Conservation (phyloP, 768 basidiomycete genomes). For the Lentinula aciculospora region DNA sequence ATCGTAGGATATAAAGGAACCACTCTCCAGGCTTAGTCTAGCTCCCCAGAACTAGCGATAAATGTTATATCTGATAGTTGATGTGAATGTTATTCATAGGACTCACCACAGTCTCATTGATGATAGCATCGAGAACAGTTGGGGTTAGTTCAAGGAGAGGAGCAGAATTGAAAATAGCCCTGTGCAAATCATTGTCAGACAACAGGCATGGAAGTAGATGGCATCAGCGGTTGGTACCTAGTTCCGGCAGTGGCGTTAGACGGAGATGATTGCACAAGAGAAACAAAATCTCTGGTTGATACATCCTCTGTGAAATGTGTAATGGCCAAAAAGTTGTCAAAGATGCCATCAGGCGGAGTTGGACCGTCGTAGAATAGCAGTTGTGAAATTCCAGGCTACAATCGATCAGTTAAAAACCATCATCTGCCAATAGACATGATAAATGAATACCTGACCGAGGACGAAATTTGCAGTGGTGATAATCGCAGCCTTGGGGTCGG, state of each 20-base stretch:
- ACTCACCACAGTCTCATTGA: slow-evolving; percentile 24
- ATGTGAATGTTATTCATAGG: background rate
- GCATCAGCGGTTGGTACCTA: slow-evolving; percentile 15
- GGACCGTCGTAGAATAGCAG: slow-evolving; percentile 42
- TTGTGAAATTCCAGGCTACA: slow-evolving; percentile 14
- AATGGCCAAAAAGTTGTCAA: slow-evolving; percentile 31
- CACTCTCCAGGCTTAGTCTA: slow-evolving; percentile 18
- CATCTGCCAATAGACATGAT: background rate
- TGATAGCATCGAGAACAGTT: slow-evolving; percentile 19
- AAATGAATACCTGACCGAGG: slow-evolving; percentile 25
- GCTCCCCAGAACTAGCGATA: slow-evolving; percentile 25
- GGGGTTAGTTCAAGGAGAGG: slow-evolving; percentile 18
- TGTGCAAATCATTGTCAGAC: slow-evolving; percentile 8
- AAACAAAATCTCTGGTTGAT: slow-evolving; percentile 22
- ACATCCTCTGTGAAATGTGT: slow-evolving; percentile 22
- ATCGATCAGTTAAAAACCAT: background rate
- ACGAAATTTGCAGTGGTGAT: slow-evolving; percentile 39
- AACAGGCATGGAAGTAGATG: background rate
- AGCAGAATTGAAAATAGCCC: slow-evolving; percentile 26
- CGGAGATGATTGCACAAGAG: slow-evolving; percentile 22
- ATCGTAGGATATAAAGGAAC: slow-evolving; percentile 27
- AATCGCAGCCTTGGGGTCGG: slow-evolving; percentile 46
- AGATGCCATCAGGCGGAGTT: slow-evolving; percentile 26
- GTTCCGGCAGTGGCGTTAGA: slow-evolving; percentile 18
- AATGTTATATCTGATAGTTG: background rate